These are phyloP conservation scores for Graphilbum fragrans DNA, from an alignment of 2,329 filamentous ascomycete genomes.

Conservation along the genomic window DNA sequence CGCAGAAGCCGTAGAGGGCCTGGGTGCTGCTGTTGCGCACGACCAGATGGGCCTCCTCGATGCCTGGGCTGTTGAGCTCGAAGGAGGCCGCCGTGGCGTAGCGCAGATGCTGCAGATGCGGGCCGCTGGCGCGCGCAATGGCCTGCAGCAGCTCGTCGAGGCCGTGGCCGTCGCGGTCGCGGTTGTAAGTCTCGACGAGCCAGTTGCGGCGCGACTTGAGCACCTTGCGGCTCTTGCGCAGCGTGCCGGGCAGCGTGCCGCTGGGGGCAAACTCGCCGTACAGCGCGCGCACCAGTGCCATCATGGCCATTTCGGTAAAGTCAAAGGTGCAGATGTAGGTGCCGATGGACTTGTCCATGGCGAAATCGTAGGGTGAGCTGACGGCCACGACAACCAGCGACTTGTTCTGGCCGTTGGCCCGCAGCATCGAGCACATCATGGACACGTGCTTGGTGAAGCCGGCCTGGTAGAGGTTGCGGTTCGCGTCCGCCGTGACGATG, in stretches of 20 bases:
- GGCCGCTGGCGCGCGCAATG: conserved; percentile 54
- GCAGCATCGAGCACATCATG: conserved; percentile 84
- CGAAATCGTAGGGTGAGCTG: conserved; percentile 93
- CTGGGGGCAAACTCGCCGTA: conserved; percentile 60
- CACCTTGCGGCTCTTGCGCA: conserved; percentile 77
- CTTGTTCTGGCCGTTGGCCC: conserved; percentile 69
- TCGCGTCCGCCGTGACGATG: conserved; percentile 85
- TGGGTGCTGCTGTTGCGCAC: conserved; percentile 89
- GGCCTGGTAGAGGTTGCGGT: conserved; percentile 84
- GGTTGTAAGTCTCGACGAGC: conserved; percentile 83
- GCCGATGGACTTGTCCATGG: conserved; percentile 78
- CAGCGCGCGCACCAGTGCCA: conserved; percentile 69
- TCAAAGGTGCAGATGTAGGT: conserved; percentile 95
- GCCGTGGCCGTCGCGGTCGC: conserved; percentile 60
- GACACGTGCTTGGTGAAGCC: conserved; percentile 94
- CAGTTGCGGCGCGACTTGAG: conserved; percentile 87
- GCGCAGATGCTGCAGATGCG: conserved; percentile 56
- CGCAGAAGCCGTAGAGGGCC: conserved; percentile 82
- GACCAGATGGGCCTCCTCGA: conserved; percentile 79
- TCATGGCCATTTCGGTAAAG: conserved; percentile 85
- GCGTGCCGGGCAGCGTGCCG: conserved; percentile 56
- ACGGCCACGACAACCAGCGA: conserved; percentile 84
- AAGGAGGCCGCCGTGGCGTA: conserved; percentile 65
- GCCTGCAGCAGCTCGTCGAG: conserved; percentile 64
- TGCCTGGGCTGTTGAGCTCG: conserved; percentile 49